Evolutionary conservation across 2,329 filamentous ascomycete genomes (phyloP).

Genomic region (Verticillium nubilum): DNA sequence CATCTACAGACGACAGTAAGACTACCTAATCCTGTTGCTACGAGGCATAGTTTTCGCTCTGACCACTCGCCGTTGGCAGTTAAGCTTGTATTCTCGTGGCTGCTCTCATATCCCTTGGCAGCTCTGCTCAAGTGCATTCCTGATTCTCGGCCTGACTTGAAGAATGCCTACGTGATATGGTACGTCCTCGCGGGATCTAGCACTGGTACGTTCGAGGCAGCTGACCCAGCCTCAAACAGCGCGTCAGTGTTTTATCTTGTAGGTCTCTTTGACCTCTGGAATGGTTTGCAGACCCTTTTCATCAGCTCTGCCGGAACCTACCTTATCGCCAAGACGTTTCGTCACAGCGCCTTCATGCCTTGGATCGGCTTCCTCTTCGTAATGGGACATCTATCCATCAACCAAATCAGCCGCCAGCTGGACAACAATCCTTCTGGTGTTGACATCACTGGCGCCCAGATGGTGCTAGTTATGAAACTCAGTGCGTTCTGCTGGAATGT

Average conservation of each 20-base stretch:
- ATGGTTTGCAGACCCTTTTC: constrained; percentile 70
- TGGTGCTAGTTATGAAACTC: constrained; percentile 98
- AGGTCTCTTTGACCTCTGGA: constrained; percentile 90
- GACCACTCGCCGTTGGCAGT: constrained; percentile 46
- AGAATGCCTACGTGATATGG: constrained; percentile 84
- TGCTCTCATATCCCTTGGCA: constrained; percentile 88
- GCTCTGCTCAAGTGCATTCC: constrained; percentile 85
- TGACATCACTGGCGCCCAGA: constrained; percentile 93
- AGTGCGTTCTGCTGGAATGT: constrained; percentile 98
- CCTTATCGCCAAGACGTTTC: constrained; percentile 73
- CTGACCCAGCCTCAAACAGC: constrained; percentile 1
- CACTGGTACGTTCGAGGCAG: background rate
- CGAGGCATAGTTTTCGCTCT: background rate
- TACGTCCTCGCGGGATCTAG: background rate
- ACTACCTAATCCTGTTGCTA: constrained; percentile 5
- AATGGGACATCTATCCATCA: constrained; percentile 93
- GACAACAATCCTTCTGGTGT: constrained; percentile 59
- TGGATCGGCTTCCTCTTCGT: constrained; percentile 92
- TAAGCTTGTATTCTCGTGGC: constrained; percentile 86
- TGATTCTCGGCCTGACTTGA: constrained; percentile 73
- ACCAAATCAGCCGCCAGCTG: constrained; percentile 77
- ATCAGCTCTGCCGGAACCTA: constrained; percentile 79
- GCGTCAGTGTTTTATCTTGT: constrained; percentile 69
- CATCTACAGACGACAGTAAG: constrained; percentile 41
- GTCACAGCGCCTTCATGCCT: constrained; percentile 85